Evolutionary conservation across 2,329 filamentous ascomycete species (phyloP), one percentile per base, ranked within the genome.

Genomic region (Xylariaceae sp.): DNA sequence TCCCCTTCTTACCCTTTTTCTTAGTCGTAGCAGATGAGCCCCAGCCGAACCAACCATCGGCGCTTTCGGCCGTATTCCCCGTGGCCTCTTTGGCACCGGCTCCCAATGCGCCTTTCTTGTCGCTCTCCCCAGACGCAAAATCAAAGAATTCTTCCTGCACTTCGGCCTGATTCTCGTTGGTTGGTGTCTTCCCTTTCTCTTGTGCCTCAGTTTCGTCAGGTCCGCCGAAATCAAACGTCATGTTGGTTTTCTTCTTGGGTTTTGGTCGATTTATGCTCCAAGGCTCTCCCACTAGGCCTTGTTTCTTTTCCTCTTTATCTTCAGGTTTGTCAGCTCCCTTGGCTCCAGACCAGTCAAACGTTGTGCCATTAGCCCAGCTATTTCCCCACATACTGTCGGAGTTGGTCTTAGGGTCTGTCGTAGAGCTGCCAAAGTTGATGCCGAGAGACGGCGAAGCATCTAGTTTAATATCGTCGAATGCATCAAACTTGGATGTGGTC

Each of bases 391-490:
- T 63, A 34, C 77, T 71, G 50, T 83, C 71, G 3, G 61, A 55
- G 26, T 66, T 65, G 4, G 60, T 59, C 16, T 65, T 62, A n/a
- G 57, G 55, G 23, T 44, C 40, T 21, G 63, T 62, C 16, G 59
- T 55, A 17, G 56, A 61, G n/a, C 65, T 57, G 34, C 71, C 72
- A 50, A 79, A 71, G 43, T 67, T 72, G 11, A 78, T 55, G 45
- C 80, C 74, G 5, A 78, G 55, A 39, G 76, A 74, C 1, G 77
- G 74, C n/a, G 65, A 69, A 17, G 63, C 78, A 48, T 80, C 73
- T 17, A 87, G 61, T 52, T 78, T 83, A 48, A 88, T 78, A 18
- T 86, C 81, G 31, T 84, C 71, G 50, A 86, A 85, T n/a, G 70
- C 63, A 40, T 74, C 72, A 30, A 70, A 63, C 33, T 68, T 69